Evolutionary conservation across 441 rosid genomes (phyloP), one percentile per base, ranked within the genome.

Genomic region (Geranium incanum): DNA sequence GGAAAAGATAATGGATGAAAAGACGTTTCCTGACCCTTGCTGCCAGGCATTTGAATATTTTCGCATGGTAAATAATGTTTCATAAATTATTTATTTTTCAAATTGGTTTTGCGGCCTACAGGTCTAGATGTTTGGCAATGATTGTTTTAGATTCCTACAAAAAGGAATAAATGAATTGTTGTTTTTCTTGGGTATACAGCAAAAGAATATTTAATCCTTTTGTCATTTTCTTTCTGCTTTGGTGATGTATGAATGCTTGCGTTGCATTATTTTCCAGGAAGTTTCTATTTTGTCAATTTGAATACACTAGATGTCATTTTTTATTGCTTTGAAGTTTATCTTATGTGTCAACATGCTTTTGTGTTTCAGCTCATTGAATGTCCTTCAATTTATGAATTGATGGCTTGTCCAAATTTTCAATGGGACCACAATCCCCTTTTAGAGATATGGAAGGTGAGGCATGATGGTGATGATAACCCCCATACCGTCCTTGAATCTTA

Each of bases 311-410:
- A 28, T 28, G 33, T 28, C 33, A 28, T 28, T 28, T 28, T 28
- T 28, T 28, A 28, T 28, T 28, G 3, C 33, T 28, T 28, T 28
- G 33, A 28, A 28, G 33, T 28, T 28, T 28, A 28, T 48, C 55
- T 48, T 59, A 21, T 59, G 19, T 36, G 60, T 36, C n/a, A 28
- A 15, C 70, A n/a, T 71, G 36, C 19, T 71, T 33, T 36, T 7
- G 77, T 67, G 36, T 82, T 77, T 84, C 97, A 94, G 99, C 89
- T 92, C 80, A 94, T 94, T 52, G 99, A 92, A 79, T 94, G 99
- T 78, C 99, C 97, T 36, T 94, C 97, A 0, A 78, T 94, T 71
- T 95, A 94, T 52, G 97, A 94, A 81, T 74, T 94, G 82, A 92
- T 92, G 95, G 82, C 93, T 62, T 86, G 93, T 71, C 96, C 84